A percentile compares a stretch with the other conserved stretches of the same genome.
Evolutionary conservation across 345 rosid genomes (phyloP).

Genomic region (Corymbia maculata): DNA sequence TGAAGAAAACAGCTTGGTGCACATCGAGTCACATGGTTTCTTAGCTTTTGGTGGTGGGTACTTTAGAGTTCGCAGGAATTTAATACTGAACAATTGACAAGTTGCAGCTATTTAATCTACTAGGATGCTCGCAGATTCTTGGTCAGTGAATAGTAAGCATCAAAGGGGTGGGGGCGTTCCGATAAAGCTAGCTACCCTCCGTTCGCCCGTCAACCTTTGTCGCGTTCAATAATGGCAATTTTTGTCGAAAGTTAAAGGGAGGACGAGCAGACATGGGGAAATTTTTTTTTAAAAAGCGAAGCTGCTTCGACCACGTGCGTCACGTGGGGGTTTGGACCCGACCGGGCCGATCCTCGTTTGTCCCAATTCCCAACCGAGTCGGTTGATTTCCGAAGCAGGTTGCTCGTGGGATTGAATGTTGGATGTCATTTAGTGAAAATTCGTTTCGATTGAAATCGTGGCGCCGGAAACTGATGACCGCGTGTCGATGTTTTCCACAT

Average conservation of each 20-base stretch:
- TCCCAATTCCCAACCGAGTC: not conserved
- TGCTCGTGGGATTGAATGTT: not conserved
- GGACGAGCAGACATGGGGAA: not conserved
- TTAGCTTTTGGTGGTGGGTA: not conserved
- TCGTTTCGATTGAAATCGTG: not conserved
- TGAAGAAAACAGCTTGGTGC: not conserved
- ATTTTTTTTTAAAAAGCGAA: not conserved
- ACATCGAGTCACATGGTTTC: not conserved
- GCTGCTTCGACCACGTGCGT: not conserved
- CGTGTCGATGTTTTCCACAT: rapidly evolving
- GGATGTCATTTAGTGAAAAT: not conserved
- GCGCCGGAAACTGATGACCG: rapidly evolving
- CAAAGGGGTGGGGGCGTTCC: not conserved
- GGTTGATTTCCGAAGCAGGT: not conserved
- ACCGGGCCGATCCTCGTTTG: not conserved
- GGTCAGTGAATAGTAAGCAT: not conserved
- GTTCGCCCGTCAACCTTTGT: not conserved
- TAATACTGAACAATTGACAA: not conserved
- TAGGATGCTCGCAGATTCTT: not conserved
- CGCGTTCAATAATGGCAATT: not conserved
- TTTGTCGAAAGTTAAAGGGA: not conserved
- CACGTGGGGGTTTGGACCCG: not conserved
- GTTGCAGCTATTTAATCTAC: not conserved
- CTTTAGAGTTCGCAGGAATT: not conserved
- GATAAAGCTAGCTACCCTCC: not conserved